Evolutionary conservation across 2,329 filamentous ascomycete species (phyloP).

Genomic region (Anthostomella pinea): DNA sequence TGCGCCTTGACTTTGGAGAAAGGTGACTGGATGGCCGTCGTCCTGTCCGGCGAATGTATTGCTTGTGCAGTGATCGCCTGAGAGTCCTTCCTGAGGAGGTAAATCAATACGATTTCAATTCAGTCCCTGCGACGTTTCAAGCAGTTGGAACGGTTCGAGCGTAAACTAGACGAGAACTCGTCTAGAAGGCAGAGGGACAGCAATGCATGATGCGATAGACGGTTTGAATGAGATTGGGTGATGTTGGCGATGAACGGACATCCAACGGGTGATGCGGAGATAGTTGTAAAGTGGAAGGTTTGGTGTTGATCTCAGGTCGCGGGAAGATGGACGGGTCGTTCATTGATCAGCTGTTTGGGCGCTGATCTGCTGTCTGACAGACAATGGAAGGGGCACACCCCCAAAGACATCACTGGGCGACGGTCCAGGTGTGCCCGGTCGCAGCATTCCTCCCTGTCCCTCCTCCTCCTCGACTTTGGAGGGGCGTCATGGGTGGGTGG

Average conservation of each 20-base stretch:
- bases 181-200: conserved; percentile 24
- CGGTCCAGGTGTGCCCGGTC: too few relatives aligned
- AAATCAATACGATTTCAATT: too few relatives aligned
- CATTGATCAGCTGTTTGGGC: conserved; percentile 9
- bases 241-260: conserved; percentile 4
- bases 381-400: too few relatives aligned
- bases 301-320: conserved; percentile 2
- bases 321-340: conserved; percentile 3
- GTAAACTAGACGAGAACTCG: conserved; percentile 27
- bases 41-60: neutral
- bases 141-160: conserved; percentile 18
- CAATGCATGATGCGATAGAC: conserved; percentile 23
- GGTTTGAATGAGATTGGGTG: conserved; percentile 3
- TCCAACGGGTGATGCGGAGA: neutral
- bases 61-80: too few relatives aligned
- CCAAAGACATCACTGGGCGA: too few relatives aligned
- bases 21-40: too few relatives aligned
- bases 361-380: neutral
- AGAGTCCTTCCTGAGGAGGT: too few relatives aligned
- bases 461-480: neutral
- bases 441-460: neutral
- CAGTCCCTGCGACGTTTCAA: conserved; percentile 17
- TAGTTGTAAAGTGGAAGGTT: conserved; percentile 11
- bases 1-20: too few relatives aligned
- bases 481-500: neutral